Conservation (phyloP, 371 early-diverging fungal species). For the Funneliformis caledonium region DNA sequence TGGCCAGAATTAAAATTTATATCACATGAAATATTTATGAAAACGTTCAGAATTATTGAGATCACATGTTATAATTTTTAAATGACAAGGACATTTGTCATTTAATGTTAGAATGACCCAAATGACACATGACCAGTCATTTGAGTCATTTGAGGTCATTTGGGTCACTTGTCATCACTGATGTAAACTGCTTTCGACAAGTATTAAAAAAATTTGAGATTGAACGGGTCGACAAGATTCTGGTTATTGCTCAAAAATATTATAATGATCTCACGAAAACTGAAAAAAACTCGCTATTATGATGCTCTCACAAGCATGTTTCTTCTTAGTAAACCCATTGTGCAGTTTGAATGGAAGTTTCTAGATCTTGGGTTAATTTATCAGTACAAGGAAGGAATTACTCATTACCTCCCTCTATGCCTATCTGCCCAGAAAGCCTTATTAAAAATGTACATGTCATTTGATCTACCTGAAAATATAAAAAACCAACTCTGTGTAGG, state of each 20-base stretch:
- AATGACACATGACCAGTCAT: too few relatives aligned
- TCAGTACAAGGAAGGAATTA: slow-evolving; percentile 11
- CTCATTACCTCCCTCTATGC: slow-evolving; percentile 2
- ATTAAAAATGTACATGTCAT: neutral
- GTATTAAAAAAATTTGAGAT: slow-evolving; percentile 37
- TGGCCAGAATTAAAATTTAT: too few relatives aligned
- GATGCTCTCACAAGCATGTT: slow-evolving; percentile 23
- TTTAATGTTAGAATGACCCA: too few relatives aligned
- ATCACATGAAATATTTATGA: too few relatives aligned
- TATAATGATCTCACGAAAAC: neutral
- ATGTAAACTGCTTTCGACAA: slow-evolving; percentile 13
- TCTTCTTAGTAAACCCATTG: neutral
- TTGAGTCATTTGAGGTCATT: too few relatives aligned
- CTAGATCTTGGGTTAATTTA: slow-evolving; percentile 28
- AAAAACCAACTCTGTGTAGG: neutral
- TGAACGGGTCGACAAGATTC: slow-evolving; percentile 33
- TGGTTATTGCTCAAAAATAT: neutral
- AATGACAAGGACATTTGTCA: too few relatives aligned
- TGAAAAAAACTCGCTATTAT: slow-evolving; percentile 8
- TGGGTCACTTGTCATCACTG: too few relatives aligned
- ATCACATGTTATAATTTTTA: too few relatives aligned
- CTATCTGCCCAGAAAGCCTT: neutral
- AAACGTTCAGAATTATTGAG: too few relatives aligned
- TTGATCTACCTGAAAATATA: neutral
- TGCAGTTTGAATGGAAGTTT: slow-evolving; percentile 25